A percentile compares a stretch with the other conserved stretches of the same genome.
These are phyloP conservation scores for Flaveria trinervia DNA, from an alignment of 129 eudicot species.

Conservation along the genomic window DNA sequence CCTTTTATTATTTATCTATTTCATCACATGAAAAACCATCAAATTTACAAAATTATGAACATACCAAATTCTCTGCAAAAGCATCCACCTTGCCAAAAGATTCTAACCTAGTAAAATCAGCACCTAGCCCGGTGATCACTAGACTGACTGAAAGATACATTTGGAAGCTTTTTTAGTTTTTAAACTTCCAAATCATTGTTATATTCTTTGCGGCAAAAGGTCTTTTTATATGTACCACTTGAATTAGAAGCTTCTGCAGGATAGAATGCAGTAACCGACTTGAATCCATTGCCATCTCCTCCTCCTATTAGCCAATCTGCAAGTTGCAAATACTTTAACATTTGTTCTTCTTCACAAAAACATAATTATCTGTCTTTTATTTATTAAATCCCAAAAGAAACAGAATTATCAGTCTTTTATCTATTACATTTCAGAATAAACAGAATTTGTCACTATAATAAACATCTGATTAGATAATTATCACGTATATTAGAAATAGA, in stretches of 20 bases:
- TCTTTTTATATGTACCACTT: slow-evolving; percentile 53
- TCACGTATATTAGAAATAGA: not conserved
- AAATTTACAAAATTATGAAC: slow-evolving; percentile 1
- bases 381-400: not conserved
- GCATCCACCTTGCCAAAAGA: slow-evolving; percentile 99
- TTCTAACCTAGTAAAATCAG: slow-evolving; percentile 89
- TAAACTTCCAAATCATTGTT: not conserved
- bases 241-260: slow-evolving; percentile 75
- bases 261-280: slow-evolving; percentile 79
- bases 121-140: slow-evolving; percentile 88
- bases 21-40: not conserved
- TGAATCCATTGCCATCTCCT: slow-evolving; percentile 78
- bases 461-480: not conserved
- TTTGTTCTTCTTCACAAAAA: not conserved
- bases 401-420: not conserved
- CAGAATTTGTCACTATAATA: not conserved
- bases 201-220: slow-evolving; percentile 5
- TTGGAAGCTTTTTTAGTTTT: slow-evolving; percentile 16
- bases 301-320: slow-evolving; percentile 86
- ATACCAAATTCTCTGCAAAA: slow-evolving; percentile 86
- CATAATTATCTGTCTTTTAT: not conserved
- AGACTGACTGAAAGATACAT: slow-evolving; percentile 62
- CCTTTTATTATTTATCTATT: not conserved
- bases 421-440: not conserved
- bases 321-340: not conserved